A percentile compares a stretch with the other conserved stretches of the same genome.
Evolutionary conservation across 495 filamentous ascomycete species (phyloP).

Genomic region (Penicillium lividum): DNA sequence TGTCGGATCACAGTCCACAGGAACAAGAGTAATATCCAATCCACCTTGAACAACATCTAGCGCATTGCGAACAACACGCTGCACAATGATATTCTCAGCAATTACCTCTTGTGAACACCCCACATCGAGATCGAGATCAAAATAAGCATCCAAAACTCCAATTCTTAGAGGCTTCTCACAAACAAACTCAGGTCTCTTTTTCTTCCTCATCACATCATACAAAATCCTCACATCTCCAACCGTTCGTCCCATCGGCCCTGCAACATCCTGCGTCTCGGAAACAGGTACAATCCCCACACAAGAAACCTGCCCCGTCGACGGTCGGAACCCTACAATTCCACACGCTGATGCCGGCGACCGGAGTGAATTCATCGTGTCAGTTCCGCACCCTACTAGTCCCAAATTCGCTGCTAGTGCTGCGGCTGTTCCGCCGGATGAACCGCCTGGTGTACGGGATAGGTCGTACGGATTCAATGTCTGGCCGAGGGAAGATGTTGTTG

Average conservation of each 20-base stretch:
- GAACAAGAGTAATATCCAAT: conserved; percentile 19
- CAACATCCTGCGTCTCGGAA: conserved; percentile 60
- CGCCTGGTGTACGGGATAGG: conserved; percentile 59
- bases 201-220: conserved; percentile 56
- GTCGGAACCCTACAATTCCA: conserved; percentile 59
- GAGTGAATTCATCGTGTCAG: conserved; percentile 65
- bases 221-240: conserved; percentile 55
- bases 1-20: conserved; percentile 42
- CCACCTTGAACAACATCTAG: conserved; percentile 25
- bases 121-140: conserved; percentile 38
- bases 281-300: conserved; percentile 58
- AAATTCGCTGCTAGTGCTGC: conserved; percentile 61
- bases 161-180: conserved; percentile 22
- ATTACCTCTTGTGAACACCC: conserved; percentile 51
- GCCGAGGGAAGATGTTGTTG: conserved; percentile 59
- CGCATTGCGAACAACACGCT: conserved; percentile 44
- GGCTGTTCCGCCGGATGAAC: conserved; percentile 63
- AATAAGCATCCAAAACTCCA: conserved; percentile 46
- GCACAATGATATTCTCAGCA: conserved; percentile 57
- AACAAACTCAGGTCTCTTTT: neutral
- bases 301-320: conserved; percentile 57
- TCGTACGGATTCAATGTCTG: conserved; percentile 68
- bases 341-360: conserved; percentile 64
- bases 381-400: conserved; percentile 58
- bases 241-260: conserved; percentile 59